Base-by-base conservation (phyloP, 495 filamentous ascomycete species). In the Xylaria nigripes region DNA sequence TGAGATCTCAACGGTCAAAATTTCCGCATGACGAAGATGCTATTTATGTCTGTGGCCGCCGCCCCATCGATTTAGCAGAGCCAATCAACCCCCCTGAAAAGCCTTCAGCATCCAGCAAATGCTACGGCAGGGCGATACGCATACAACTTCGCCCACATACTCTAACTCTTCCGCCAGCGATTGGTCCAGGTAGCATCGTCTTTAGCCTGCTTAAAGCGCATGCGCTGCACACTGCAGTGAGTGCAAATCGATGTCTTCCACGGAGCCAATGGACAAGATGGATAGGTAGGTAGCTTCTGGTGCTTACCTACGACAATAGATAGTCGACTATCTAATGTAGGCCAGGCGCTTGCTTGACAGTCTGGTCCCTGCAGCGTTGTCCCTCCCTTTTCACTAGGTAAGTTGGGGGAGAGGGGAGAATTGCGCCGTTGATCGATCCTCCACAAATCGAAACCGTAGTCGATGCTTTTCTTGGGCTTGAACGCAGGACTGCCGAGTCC, bases 171-270 rank as follows among this genome's bases (percentile, higher is more conserved):
- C 38, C 15, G 22, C 9, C 29, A 46, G 29, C 18, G 10, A 57
- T 57, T 57, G 54, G 54, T 51, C 48, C 41, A 42, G 46, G 38
- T 57, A 42, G 54, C 48, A 47, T 23, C n/a, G 9, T n/a, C 51
- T 36, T n/a, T 29, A 24, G 40, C 16, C 38, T 36, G 32, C 32
- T 36, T 12, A 36, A 27, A 21, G 3, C 23, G 21, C 30, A 38
- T 19, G 22, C 27, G 30, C 27, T 29, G 30, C 38, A 18, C 21
- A 40, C 42, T 38, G 6, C 2, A 38, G 21, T 5, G 27, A 23
- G 41, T 19, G 29, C 27, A 10, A 30, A 30, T 30, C 4, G 5
- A 4, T 30, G 15, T 42, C 4, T 6, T 42, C n/a, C n/a, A n/a
- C n/a, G n/a, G n/a, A n/a, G n/a, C n/a, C n/a, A n/a, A n/a, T n/a